Evolutionary conservation across 495 filamentous ascomycete species (phyloP), one percentile per base, ranked within the genome.

Genomic region (Haplographium delicatum): DNA sequence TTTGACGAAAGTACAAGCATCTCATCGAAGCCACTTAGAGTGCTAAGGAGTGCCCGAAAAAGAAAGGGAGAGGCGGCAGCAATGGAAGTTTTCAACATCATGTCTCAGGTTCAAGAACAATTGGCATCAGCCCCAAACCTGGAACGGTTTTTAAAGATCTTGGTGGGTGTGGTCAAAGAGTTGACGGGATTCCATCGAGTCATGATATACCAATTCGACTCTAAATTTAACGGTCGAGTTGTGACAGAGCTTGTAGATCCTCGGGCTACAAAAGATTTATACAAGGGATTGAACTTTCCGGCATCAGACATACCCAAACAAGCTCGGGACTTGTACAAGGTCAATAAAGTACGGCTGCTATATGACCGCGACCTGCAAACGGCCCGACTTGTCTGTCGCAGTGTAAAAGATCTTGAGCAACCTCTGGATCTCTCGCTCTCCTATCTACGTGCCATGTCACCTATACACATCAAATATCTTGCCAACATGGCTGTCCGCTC

Each of bases 21-120:
- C 51, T 67, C 72, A 31, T 91, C 85, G 64, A 87, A 81, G 53
- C 89, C 91, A 4, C 71, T 97, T 25, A 74, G 91, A 9, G 77
- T 91, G 3, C 68, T 95, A 15, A 78, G 88, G n/a, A 86, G 79
- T 64, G 84, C 88, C 0, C 76, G 89, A 5, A 84, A 86, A 51
- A 66, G 83, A 38, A 83, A 76, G 57, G 90, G 90, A 11, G 90
- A 95, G 58, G 86, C 89, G 16, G 88, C 89, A 28, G 84, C 86
- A 0, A 94, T 96, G 88, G 88, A 94, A 60, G 88, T 94, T 5
- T 95, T 95, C 62, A 91, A 90, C 63, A 87, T 96, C 50, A 85
- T 96, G 77, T 86, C 76, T 51, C 93, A 88, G 68, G 87, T 87
- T 42, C 84, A 91, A 61, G 86, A 89, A 54, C 85, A 87, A 61